A percentile compares a stretch with the other conserved stretches of the same genome.
Evolutionary conservation across 2,329 filamentous ascomycete genomes (phyloP).

Genomic region (Cercospora sojina): DNA sequence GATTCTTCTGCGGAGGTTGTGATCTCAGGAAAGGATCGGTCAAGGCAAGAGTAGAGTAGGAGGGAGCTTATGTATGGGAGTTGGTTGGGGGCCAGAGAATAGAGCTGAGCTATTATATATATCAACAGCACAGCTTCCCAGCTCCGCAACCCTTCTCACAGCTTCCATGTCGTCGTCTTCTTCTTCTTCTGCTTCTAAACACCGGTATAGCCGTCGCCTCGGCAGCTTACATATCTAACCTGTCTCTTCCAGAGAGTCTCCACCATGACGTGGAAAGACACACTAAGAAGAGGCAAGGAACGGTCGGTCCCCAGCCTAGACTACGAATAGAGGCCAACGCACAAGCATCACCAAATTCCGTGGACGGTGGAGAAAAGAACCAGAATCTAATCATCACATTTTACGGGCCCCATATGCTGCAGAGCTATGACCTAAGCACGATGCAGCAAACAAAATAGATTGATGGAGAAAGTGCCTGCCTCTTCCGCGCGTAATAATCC

Average conservation of each 20-base stretch:
- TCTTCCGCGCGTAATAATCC: background rate
- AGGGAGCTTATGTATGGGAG: too few species aligned
- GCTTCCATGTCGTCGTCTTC: background rate
- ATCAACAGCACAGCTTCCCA: background rate
- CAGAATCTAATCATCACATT: background rate
- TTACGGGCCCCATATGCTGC: background rate
- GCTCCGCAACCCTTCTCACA: background rate
- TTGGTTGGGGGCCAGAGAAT: too few species aligned
- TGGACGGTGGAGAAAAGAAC: background rate
- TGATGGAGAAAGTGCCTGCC: background rate
- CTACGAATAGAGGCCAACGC: background rate
- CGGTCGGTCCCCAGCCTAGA: too few species aligned
- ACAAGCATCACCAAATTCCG: background rate
- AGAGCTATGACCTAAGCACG: background rate
- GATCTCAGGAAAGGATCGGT: background rate
- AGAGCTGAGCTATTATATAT: too few species aligned
- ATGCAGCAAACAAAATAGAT: too few species aligned
- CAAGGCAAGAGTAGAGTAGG: background rate
- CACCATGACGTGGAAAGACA: background rate
- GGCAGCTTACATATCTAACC: background rate
- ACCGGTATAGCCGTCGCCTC: background rate
- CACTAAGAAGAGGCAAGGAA: background rate
- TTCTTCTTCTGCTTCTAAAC: background rate
- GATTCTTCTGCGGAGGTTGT: background rate
- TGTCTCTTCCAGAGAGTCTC: too few species aligned